Evolutionary conservation across 2,329 filamentous ascomycete genomes (phyloP).

Genomic region (Pseudogymnoascus sp.): DNA sequence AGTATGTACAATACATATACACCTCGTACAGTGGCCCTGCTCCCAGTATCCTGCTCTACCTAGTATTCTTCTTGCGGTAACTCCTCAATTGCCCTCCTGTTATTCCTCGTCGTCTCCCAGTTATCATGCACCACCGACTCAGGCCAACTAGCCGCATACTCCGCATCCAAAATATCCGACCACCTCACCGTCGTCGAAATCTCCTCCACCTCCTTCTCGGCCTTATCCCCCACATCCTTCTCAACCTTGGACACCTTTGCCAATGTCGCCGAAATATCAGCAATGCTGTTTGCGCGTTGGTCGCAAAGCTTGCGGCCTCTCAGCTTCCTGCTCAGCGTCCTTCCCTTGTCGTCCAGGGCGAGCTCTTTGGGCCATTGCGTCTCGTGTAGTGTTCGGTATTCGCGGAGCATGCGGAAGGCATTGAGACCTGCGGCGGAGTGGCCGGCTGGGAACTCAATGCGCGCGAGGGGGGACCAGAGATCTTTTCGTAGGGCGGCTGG

Average conservation of each 20-base stretch:
- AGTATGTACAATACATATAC: constrained; percentile 5
- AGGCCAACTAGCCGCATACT: constrained; percentile 32
- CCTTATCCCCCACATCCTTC: neutral
- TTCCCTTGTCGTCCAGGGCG: constrained; percentile 24
- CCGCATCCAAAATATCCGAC: constrained; percentile 30
- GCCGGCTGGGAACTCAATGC: constrained; percentile 49
- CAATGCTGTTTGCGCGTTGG: constrained; percentile 54
- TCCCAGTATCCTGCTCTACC: neutral
- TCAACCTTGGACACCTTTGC: constrained; percentile 15
- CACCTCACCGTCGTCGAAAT: constrained; percentile 25
- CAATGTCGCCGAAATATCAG: constrained; percentile 55
- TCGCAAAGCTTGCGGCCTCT: constrained; percentile 48
- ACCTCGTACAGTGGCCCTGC: neutral
- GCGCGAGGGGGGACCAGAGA: constrained; percentile 55
- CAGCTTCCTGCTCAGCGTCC: constrained; percentile 25
- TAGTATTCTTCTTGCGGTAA: neutral
- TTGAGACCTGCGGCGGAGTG: constrained; percentile 45
- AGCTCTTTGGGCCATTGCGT: constrained; percentile 49
- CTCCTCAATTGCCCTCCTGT: constrained; percentile 8
- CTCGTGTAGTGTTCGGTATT: constrained; percentile 56
- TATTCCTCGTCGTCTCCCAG: constrained; percentile 14
- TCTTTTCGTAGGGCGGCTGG: constrained; percentile 58
- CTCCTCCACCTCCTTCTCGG: constrained; percentile 11
- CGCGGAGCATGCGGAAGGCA: constrained; percentile 55
- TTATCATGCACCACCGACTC: constrained; percentile 28